These are phyloP conservation scores for Globisporangium okanoganense DNA, from an alignment of 352 stramenopile species.

Conservation along the genomic window DNA sequence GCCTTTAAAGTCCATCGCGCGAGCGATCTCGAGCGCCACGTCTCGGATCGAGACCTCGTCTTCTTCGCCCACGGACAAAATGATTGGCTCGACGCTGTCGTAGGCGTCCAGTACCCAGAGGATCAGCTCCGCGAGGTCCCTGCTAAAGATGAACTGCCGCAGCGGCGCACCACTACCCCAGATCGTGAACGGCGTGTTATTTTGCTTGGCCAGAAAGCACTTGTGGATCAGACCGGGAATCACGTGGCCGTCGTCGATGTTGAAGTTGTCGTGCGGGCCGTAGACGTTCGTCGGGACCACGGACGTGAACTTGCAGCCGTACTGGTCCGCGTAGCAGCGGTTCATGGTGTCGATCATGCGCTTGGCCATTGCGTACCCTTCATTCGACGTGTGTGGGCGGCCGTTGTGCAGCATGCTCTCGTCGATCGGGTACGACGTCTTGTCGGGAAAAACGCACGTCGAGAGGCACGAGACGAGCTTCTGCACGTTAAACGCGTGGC, in stretches of 20 bases:
- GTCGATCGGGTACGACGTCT: slow-evolving; percentile 98
- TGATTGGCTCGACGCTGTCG: slow-evolving; percentile 93
- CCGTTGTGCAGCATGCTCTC: slow-evolving; percentile 96
- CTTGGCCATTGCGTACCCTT: slow-evolving; percentile 98
- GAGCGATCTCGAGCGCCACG: slow-evolving; percentile 82
- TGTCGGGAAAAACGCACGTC: slow-evolving; percentile 99
- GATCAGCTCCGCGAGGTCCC: slow-evolving; percentile 94
- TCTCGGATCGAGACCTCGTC: slow-evolving; percentile 96
- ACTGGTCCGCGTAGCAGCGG: slow-evolving; percentile 94
- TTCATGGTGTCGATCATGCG: slow-evolving; percentile 98
- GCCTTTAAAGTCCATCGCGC: slow-evolving; percentile 76
- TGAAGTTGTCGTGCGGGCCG: slow-evolving; percentile 98
- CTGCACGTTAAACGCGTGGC: slow-evolving; percentile 72
- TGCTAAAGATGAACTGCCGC: slow-evolving; percentile 97
- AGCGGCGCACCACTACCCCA: slow-evolving; percentile 94
- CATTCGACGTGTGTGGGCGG: slow-evolving; percentile 71
- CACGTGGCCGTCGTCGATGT: slow-evolving; percentile 95
- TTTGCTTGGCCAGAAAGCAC: slow-evolving; percentile 95
- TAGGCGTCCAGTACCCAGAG: slow-evolving; percentile 78
- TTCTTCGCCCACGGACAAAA: slow-evolving; percentile 92
- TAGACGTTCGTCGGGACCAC: slow-evolving; percentile 99
- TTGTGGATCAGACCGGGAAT: slow-evolving; percentile 99
- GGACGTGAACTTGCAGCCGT: slow-evolving; percentile 96
- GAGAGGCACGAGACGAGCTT: slow-evolving; percentile 98
- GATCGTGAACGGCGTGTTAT: slow-evolving; percentile 88